Percentiles rank a stretch among this genome's conserved stretches.
Conservation (phyloP, 2,329 filamentous ascomycete species). For the Ilyonectria sp. region DNA sequence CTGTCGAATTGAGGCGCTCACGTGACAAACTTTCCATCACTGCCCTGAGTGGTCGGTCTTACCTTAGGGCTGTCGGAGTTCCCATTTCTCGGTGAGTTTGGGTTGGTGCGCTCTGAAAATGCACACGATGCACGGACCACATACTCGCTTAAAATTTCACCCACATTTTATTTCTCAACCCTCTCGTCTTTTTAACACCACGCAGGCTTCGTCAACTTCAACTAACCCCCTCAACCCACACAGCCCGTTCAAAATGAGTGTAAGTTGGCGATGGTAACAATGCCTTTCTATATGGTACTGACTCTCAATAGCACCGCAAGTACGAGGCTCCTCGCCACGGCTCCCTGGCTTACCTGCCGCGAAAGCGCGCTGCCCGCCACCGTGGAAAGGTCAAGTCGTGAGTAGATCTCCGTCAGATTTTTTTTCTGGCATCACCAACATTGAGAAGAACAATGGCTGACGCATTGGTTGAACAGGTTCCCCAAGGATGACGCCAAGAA, state of each 20-base stretch:
- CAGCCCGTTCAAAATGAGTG: constrained; percentile 60
- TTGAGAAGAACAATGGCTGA: constrained; percentile 44
- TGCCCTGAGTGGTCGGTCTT: not conserved
- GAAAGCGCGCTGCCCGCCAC: constrained; percentile 95
- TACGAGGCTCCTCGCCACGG: constrained; percentile 94
- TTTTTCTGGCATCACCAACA: constrained; percentile 15
- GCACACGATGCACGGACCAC: constrained; percentile 43
- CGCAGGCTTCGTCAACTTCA: constrained; percentile 54
- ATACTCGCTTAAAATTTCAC: constrained; percentile 59
- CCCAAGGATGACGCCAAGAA: constrained; percentile 99
- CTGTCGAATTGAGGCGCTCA: not conserved
- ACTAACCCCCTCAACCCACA: constrained; percentile 57
- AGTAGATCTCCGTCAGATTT: constrained; percentile 58
- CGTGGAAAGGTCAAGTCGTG: constrained; percentile 99
- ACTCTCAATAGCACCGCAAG: constrained; percentile 66
- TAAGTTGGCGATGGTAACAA: constrained; percentile 50
- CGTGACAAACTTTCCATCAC: constrained; percentile 1
- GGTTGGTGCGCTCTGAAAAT: constrained; percentile 26
- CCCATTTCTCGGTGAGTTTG: constrained; percentile 30
- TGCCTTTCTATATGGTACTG: constrained; percentile 37
- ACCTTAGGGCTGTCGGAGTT: constrained; percentile 20
- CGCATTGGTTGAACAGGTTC: constrained; percentile 75
- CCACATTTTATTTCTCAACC: constrained; percentile 54
- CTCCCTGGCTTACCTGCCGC: constrained; percentile 87
- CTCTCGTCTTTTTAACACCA: constrained; percentile 50